Base-by-base conservation (phyloP, 2,329 filamentous ascomycete species). In the Hypoxylon sp. region DNA sequence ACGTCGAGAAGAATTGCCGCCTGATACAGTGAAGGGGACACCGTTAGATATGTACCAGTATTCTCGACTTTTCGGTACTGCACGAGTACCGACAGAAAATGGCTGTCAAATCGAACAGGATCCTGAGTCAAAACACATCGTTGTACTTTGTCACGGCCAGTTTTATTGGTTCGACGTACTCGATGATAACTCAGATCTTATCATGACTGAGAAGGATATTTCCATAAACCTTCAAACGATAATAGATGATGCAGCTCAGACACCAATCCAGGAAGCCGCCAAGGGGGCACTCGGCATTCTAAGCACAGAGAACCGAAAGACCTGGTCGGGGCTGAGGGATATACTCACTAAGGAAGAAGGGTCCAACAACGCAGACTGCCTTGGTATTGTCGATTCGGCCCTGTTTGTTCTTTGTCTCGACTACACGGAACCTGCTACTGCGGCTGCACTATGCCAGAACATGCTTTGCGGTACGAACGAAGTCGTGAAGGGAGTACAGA, bases 91-190 rank as follows among this genome's bases (percentile, higher is more conserved):
- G 0, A 98, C 95, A 0, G 93, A 97, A 28, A 90, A 96, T 75
- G 96, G 96, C 4, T 99, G 96, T 77, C 91, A 97, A 72, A 98
- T 99, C 73, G 93, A 94, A 68, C 94, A 98, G 76, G 94, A 98
- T 73, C 92, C 93, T 0, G 87, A 90, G n/a, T 93, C 95, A 2
- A 97, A 93, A 80, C 96, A 99, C 77, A 84, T 99, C 36, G 91
- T 97, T 8, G 93, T 98, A 44, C 85, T 98, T 80, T 97, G 93
- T 75, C 92, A 95, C 69, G 96, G 96, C 1, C 96, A 99, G 71
- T 94, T 98, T 74, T 99, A 99, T 80, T 98, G 95, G 95, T 99
- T 99, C 73, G 96, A 99, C 78, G 94, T 97, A 1, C 83, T 99
- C 16, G 96, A 99, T 72, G 91, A 95, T 71, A 97, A 97, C 78